Base-by-base conservation (phyloP, 169 alveolate species). In the Plasmodium relictum region DNA sequence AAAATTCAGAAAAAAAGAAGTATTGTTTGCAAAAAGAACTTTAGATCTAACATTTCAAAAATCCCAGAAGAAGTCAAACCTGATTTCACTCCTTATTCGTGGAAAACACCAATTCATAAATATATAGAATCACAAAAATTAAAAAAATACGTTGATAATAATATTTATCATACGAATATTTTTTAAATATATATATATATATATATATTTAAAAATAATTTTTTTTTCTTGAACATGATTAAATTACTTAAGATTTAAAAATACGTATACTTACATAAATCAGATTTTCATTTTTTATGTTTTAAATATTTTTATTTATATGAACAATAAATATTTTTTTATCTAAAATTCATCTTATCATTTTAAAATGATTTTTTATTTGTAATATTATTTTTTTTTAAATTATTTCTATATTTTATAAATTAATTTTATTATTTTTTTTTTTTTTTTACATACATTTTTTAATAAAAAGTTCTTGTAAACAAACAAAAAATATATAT, bases 11-110 rank as follows among this genome's bases (percentile, higher is more conserved):
- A 88, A 72, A 52, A 87, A 73, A 88, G 91, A 88, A 73, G 80
- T 56, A 45, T 80, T 87, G 86, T 91, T 66, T 74, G 73, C 44
- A 26, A 89, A 66, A 76, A 90, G 83, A 61, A 88, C 87, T 80
- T 66, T 44, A 66, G 90, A 45, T 80, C 90, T 26, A 80, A 80
- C 44, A 80, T 80, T 24, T 68, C 78, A 22, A 91, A 88, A 56
- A 52, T 92, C 26, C 94, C 94, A 1, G 94, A 92, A 86, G 94
- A 92, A 70, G 94, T 92, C 44, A 12, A 48, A n/a, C 94, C 94
- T 3, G 94, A 92, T 59, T 71, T 92, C 63, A 90, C 94, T 48
- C 91, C 92, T 24, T 92, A 92, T 59, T 69, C 93, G 42, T 68
- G 93, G 78, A 90, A 92, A 61, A 86, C 88, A 48, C 92, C 92